These are phyloP conservation scores for Oxyria digyna DNA, from an alignment of 148 eudicot genomes.

Conservation along the genomic window DNA sequence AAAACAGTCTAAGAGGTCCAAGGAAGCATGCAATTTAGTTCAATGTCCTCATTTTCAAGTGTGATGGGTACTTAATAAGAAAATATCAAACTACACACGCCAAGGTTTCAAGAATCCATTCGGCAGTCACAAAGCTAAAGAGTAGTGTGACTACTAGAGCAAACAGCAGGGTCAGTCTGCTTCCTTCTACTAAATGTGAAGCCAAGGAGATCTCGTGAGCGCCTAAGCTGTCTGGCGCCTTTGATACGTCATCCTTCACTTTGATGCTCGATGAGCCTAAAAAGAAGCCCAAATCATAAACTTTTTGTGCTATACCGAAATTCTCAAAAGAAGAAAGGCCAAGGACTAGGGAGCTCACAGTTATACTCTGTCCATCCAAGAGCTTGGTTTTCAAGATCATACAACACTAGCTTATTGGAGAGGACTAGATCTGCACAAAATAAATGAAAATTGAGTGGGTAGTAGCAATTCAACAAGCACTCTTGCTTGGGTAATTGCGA, in stretches of 20 bases:
- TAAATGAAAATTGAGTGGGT: neutral
- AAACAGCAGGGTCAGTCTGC: constrained; percentile 22
- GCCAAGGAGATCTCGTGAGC: constrained; percentile 46
- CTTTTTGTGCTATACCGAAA: neutral
- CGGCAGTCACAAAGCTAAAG: too few relatives aligned
- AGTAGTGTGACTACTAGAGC: neutral
- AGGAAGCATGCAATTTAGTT: too few relatives aligned
- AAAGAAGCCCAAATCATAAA: neutral
- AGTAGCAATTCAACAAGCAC: neutral
- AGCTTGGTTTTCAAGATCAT: constrained; percentile 55
- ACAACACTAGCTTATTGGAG: constrained; percentile 61
- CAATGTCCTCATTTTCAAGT: too few relatives aligned
- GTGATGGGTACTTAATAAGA: too few relatives aligned
- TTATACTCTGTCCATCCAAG: constrained; percentile 80
- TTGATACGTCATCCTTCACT: constrained; percentile 47
- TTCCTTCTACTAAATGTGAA: constrained; percentile 14
- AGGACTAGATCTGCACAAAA: constrained; percentile 72
- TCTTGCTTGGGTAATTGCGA: neutral
- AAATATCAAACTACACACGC: too few relatives aligned
- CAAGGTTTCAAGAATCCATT: too few relatives aligned
- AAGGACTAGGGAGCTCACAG: constrained; percentile 35
- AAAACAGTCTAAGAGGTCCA: too few relatives aligned
- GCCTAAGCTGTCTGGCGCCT: constrained; percentile 34
- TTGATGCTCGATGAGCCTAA: constrained; percentile 73
- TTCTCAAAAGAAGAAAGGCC: neutral